A percentile compares a stretch with the other conserved stretches of the same genome.
Conservation (phyloP, 805 yeast species). For the Zygosaccharomyces lentus region DNA sequence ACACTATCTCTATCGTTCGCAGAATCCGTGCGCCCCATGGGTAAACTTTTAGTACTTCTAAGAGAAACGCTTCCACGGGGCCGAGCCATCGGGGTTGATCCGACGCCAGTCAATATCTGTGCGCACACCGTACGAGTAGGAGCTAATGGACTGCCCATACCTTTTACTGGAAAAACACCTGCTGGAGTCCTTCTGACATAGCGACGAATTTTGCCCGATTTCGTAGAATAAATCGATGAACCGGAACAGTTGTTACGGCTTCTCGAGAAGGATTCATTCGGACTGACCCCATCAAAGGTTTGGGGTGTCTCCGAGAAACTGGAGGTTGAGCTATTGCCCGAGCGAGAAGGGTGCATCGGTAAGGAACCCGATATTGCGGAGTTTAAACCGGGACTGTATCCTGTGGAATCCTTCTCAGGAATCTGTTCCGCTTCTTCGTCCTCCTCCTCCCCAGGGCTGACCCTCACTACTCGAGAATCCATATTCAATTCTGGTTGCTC, state of each 20-base stretch:
- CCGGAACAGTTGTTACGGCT: slow-evolving; percentile 4
- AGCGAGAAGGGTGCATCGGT: background rate
- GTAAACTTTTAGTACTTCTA: background rate
- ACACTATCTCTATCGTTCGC: slow-evolving; percentile 16
- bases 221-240: slow-evolving; percentile 5
- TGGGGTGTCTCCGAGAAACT: background rate
- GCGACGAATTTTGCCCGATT: background rate
- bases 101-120: background rate
- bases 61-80: background rate
- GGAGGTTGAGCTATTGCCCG: background rate
- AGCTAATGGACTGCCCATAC: slow-evolving; percentile 62
- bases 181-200: slow-evolving; percentile 51
- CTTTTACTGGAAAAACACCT: slow-evolving; percentile 75
- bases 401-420: slow-evolving; percentile 9
- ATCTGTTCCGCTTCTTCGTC: slow-evolving; percentile 12
- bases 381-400: background rate
- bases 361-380: background rate
- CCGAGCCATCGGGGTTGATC: background rate
- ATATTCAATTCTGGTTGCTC: slow-evolving; percentile 75
- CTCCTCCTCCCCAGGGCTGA: slow-evolving; percentile 23
- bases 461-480: slow-evolving; percentile 74
- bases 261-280: background rate
- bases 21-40: background rate
- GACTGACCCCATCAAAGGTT: background rate
- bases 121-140: slow-evolving; percentile 10